Percentiles rank a stretch among this genome's conserved stretches.
These are phyloP conservation scores for Plectranthus barbatus DNA, from an alignment of 257 asterid species.

Conservation along the genomic window DNA sequence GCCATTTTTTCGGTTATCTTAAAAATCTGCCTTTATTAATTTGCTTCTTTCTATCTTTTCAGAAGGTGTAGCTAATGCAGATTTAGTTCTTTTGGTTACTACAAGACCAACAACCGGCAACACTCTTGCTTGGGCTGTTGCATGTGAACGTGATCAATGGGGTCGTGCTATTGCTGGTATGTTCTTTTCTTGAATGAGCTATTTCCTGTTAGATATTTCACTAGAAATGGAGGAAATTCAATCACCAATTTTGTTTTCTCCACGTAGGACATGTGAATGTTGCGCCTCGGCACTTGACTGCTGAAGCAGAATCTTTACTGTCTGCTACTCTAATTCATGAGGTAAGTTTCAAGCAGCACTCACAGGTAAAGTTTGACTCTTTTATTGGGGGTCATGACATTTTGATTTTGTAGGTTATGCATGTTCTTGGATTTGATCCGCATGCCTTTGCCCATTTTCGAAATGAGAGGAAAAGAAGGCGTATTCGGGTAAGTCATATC, in stretches of 20 bases:
- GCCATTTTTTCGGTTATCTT: neutral
- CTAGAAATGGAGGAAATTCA: neutral
- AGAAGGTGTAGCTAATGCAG: conserved; percentile 93
- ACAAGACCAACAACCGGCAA: conserved; percentile 95
- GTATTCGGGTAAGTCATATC: conserved; percentile 47
- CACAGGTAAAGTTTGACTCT: neutral
- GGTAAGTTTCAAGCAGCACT: conserved; percentile 32
- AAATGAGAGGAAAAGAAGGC: conserved; percentile 89
- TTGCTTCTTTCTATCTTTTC: neutral
- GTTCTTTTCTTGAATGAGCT: neutral
- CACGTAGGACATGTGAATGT: conserved; percentile 91
- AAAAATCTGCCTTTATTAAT: neutral
- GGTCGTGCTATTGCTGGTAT: conserved; percentile 98
- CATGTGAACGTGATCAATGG: conserved; percentile 99
- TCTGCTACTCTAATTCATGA: conserved; percentile 90
- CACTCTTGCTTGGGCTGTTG: conserved; percentile 97
- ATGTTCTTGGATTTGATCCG: conserved; percentile 94
- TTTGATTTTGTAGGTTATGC: conserved; percentile 60
- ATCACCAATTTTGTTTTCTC: conserved; percentile 1
- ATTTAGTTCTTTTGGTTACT: conserved; percentile 90
- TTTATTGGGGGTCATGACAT: conserved; percentile 1
- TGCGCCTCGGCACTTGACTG: conserved; percentile 98
- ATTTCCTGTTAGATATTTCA: neutral
- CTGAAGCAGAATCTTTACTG: conserved; percentile 90
- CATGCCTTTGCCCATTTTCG: conserved; percentile 96